These are phyloP conservation scores for Penicillium sp. DNA, from an alignment of 2,329 filamentous ascomycete species.

Conservation along the genomic window DNA sequence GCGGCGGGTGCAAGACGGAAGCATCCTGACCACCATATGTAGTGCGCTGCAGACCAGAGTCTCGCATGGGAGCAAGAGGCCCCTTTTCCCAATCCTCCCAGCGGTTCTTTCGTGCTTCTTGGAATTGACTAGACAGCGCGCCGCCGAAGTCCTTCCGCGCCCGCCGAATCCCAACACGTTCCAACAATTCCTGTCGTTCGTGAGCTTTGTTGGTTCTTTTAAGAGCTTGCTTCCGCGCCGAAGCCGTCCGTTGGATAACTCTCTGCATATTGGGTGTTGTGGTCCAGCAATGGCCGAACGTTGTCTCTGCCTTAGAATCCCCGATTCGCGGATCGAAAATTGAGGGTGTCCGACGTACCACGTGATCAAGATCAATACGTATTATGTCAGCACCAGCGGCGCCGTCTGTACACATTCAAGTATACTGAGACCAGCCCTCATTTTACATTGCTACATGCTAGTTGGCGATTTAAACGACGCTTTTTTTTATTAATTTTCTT, in stretches of 20 bases:
- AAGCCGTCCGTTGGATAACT: conserved; percentile 63
- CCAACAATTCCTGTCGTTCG: conserved; percentile 40
- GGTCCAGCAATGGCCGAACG: conserved; percentile 33
- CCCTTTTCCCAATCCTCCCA: conserved; percentile 78
- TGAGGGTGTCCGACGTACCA: conserved; percentile 21
- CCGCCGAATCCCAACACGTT: conserved; percentile 32
- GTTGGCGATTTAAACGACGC: not conserved
- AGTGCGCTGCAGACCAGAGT: conserved; percentile 59
- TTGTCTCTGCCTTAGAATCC: conserved; percentile 18
- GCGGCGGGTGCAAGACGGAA: conserved; percentile 36
- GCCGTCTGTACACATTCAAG: not conserved
- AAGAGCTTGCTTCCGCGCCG: conserved; percentile 63
- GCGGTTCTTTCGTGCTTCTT: conserved; percentile 55
- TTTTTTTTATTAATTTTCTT: too few species aligned
- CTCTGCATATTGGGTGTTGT: conserved; percentile 61
- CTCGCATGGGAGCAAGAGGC: conserved; percentile 71
- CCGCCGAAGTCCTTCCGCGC: conserved; percentile 33
- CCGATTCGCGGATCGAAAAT: conserved; percentile 26
- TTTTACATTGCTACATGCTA: not conserved
- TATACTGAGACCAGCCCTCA: not conserved
- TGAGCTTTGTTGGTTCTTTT: conserved; percentile 46
- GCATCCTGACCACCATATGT: conserved; percentile 58
- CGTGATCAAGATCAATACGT: conserved; percentile 12
- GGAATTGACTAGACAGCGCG: conserved; percentile 39
- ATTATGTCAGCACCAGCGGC: not conserved